phyloP scores from a whole-genome alignment of 2,329 filamentous ascomycete species.

The Emmonsiellopsis sp. region DNA sequence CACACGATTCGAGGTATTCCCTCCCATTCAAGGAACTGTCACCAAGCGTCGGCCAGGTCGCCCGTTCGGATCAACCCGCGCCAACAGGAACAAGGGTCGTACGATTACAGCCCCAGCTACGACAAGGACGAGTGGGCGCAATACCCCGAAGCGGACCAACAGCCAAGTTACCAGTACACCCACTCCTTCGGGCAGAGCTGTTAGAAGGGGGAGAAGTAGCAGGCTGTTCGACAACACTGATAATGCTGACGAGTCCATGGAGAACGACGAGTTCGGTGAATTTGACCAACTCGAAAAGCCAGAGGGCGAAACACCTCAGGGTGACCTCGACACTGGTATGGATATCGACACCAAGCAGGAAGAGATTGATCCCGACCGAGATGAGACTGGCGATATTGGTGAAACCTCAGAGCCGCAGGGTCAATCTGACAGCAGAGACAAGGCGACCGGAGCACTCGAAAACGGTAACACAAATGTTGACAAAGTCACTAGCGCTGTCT shows the following conservation, averaged over 20 bases:
- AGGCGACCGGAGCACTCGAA: not conserved
- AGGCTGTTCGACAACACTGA: constrained; percentile 18
- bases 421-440: not conserved
- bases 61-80: constrained; percentile 23
- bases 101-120: constrained; percentile 21
- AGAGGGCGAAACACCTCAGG: not conserved
- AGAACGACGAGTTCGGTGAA: constrained; percentile 10
- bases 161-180: constrained; percentile 23
- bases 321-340: not conserved
- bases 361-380: not conserved
- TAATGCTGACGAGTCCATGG: constrained; percentile 16
- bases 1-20: constrained; percentile 35
- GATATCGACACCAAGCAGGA: constrained; percentile 4
- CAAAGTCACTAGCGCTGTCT: not conserved
- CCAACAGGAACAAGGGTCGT: constrained; percentile 13
- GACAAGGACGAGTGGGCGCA: constrained; percentile 26
- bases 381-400: not conserved
- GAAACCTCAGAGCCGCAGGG: not conserved
- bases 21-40: constrained; percentile 29
- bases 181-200: constrained; percentile 14
- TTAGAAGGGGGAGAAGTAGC: constrained; percentile 29
- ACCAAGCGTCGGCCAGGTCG: constrained; percentile 30
- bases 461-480: constrained; percentile 1
- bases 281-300: not conserved
- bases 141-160: constrained; percentile 27